A percentile compares a stretch with the other conserved stretches of the same genome.
These are phyloP conservation scores for Selaginella tamariscina DNA, from an alignment of 75 land plant species.

Conservation along the genomic window DNA sequence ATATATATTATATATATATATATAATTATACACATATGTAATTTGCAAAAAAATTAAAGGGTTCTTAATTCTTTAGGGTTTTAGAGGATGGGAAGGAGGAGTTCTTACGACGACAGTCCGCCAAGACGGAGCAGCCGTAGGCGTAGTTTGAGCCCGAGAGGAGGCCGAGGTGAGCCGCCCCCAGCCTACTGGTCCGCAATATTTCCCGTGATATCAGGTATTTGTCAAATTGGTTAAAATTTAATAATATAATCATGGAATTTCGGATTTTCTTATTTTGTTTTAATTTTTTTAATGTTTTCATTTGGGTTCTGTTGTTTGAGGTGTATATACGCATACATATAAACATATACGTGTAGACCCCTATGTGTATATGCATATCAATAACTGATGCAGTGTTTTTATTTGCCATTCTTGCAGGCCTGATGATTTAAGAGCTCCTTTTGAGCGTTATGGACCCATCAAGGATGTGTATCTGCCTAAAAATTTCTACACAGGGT, in stretches of 20 bases:
- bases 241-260: no score
- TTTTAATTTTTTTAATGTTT: not conserved
- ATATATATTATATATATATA: no score
- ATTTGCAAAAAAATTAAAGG: no score
- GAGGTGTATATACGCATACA: no score
- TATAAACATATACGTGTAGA: no score
- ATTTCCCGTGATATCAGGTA: constrained; percentile 20
- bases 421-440: constrained; percentile 15
- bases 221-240: no score
- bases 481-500: constrained; percentile 17
- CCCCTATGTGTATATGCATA: no score
- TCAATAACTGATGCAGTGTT: no score
- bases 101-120: not conserved
- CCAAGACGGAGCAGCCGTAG: not conserved
- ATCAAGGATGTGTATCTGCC: constrained; percentile 14
- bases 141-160: constrained; percentile 44
- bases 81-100: not conserved
- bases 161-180: constrained; percentile 14
- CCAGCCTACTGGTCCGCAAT: constrained; percentile 21
- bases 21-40: no score
- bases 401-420: constrained; percentile 11
- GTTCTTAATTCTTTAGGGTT: not conserved
- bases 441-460: constrained; percentile 16
- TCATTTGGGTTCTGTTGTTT: not conserved
- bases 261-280: not conserved